Evolutionary conservation across 371 early-diverging fungal genomes (phyloP).

Genomic region (Chytridium lagenaria): DNA sequence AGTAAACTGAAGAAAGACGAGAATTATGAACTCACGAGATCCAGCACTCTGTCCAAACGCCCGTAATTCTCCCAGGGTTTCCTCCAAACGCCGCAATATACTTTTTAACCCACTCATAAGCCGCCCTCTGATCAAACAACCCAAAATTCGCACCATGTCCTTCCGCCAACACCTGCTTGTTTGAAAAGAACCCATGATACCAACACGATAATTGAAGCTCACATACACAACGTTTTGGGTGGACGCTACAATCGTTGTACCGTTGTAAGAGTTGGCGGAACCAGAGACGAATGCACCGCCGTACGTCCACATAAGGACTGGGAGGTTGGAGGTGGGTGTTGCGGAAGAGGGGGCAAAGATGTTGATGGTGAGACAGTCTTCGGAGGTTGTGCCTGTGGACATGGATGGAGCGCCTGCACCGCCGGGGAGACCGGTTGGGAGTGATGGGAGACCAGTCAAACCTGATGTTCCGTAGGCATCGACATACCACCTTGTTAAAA

Average conservation of each 20-base stretch:
- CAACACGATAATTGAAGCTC: conserved; percentile 15
- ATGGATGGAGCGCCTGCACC: not conserved
- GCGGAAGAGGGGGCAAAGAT: not conserved
- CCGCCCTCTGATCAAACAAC: conserved; percentile 54
- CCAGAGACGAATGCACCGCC: conserved; percentile 12
- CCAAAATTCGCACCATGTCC: conserved; percentile 45
- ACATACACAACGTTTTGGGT: conserved; percentile 5
- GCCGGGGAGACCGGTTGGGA: not conserved
- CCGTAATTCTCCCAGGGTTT: conserved; percentile 25
- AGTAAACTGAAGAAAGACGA: not conserved
- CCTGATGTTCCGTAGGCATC: too few species aligned
- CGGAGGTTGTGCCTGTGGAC: not conserved
- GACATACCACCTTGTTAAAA: too few species aligned
- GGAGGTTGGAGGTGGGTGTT: not conserved
- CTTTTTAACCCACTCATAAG: conserved; percentile 55
- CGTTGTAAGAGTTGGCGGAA: not conserved
- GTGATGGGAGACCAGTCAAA: not conserved
- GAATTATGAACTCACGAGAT: conserved; percentile 1
- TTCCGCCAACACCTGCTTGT: not conserved
- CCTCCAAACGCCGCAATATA: conserved; percentile 60
- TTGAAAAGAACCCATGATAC: conserved; percentile 16
- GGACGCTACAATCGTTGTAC: conserved; percentile 14
- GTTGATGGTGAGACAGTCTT: conserved; percentile 18
- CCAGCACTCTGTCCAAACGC: conserved; percentile 15
- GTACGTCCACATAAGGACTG: conserved; percentile 12